Percentiles rank a stretch among this genome's conserved stretches.
Evolutionary conservation across 805 yeast genomes (phyloP).

Genomic region (Millerozyma miso): DNA sequence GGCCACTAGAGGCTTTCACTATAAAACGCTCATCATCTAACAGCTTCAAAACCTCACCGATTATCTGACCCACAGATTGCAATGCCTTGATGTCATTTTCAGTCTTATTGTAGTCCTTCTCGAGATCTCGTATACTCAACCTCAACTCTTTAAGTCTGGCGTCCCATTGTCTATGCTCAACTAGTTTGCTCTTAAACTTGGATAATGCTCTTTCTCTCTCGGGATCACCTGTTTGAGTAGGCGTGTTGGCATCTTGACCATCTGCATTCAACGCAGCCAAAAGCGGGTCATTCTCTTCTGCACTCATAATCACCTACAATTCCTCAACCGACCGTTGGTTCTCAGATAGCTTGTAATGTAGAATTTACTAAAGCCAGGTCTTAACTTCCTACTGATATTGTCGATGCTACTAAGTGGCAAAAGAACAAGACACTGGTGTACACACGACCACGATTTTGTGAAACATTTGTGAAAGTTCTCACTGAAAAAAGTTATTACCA

Average conservation of each 20-base stretch:
- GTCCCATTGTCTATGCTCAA: slow-evolving; percentile 94
- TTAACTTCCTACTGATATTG: not conserved
- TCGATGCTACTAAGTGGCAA: slow-evolving; percentile 6
- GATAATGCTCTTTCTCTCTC: slow-evolving; percentile 75
- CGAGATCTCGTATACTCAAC: slow-evolving; percentile 75
- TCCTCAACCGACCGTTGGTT: not conserved
- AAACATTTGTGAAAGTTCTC: slow-evolving; percentile 1
- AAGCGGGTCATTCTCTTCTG: slow-evolving; percentile 71
- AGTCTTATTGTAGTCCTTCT: slow-evolving; percentile 82
- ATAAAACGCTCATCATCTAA: slow-evolving; percentile 91
- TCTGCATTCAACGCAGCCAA: slow-evolving; percentile 59
- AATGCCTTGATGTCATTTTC: slow-evolving; percentile 96
- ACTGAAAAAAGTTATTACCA: not conserved
- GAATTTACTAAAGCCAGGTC: not conserved
- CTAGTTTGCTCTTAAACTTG: slow-evolving; percentile 76
- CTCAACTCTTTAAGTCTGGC: slow-evolving; percentile 83
- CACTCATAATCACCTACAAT: slow-evolving; percentile 31
- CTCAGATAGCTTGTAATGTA: no score
- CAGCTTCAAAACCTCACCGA: slow-evolving; percentile 95
- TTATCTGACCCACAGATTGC: slow-evolving; percentile 94
- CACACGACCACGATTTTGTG: slow-evolving; percentile 1
- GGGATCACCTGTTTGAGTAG: slow-evolving; percentile 45
- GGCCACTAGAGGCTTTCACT: slow-evolving; percentile 95
- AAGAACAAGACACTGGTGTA: not conserved
- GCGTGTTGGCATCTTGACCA: slow-evolving; percentile 16